Evolutionary conservation across 2,329 filamentous ascomycete species (phyloP).

Genomic region (Coniochaeta sp.): DNA sequence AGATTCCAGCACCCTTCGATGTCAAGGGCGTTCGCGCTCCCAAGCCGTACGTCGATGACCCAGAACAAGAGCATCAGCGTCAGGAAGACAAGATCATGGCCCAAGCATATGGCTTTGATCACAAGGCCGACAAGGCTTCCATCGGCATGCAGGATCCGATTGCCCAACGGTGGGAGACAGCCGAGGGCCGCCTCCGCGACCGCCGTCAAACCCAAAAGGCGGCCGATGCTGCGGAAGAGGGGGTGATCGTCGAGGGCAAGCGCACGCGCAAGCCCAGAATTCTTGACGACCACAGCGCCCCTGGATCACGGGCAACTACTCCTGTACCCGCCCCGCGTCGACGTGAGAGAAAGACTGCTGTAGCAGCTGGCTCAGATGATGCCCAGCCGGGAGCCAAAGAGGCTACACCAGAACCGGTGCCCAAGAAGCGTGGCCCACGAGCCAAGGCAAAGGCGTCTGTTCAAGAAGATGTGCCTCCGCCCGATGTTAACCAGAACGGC

Average conservation of each 20-base stretch:
- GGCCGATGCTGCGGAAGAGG: constrained; percentile 42
- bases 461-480: not conserved
- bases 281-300: constrained; percentile 43
- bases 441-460: not conserved
- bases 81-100: constrained; percentile 53
- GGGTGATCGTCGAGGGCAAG: constrained; percentile 40
- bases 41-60: constrained; percentile 32
- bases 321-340: constrained; percentile 28
- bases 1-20: constrained; percentile 34
- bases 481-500: constrained; percentile 1
- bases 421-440: not conserved
- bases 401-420: not conserved
- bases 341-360: constrained; percentile 9
- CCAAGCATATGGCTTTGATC: constrained; percentile 53
- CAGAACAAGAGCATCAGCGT: constrained; percentile 35
- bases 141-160: constrained; percentile 53
- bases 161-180: constrained; percentile 46
- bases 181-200: constrained; percentile 48
- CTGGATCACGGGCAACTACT: constrained; percentile 44
- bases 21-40: constrained; percentile 46
- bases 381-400: constrained; percentile 3
- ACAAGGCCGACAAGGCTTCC: constrained; percentile 50
- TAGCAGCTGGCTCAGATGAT: not conserved
- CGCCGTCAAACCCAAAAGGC: constrained; percentile 52
- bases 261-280: constrained; percentile 46